Evolutionary conservation across 2,329 filamentous ascomycete species (phyloP).

Genomic region (Colletotrichum abscissum): DNA sequence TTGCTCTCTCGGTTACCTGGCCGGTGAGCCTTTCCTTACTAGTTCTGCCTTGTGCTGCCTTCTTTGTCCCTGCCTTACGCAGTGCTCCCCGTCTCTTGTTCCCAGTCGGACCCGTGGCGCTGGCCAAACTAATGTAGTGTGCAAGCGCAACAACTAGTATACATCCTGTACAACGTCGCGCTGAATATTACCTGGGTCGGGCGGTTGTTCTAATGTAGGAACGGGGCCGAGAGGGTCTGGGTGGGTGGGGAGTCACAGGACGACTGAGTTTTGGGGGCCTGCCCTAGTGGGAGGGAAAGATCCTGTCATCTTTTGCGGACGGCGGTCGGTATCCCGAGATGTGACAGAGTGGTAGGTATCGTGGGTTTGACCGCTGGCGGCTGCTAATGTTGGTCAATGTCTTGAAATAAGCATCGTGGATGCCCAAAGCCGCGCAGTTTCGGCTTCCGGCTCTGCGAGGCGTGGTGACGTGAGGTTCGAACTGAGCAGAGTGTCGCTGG

Average conservation of each 20-base stretch:
- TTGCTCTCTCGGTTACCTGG: constrained; percentile 16
- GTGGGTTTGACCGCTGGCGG: not conserved
- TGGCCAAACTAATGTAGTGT: constrained; percentile 26
- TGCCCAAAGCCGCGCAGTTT: constrained; percentile 15
- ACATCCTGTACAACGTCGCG: constrained; percentile 4
- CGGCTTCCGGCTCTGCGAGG: not conserved
- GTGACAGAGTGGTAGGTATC: constrained; percentile 15
- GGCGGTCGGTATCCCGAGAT: constrained; percentile 30
- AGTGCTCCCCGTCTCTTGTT: constrained; percentile 5
- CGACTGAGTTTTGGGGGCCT: constrained; percentile 23
- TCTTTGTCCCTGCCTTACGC: constrained; percentile 1
- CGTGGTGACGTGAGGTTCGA: not conserved
- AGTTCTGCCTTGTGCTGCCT: constrained; percentile 7
- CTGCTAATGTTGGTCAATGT: not conserved
- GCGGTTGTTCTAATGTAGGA: constrained; percentile 33
- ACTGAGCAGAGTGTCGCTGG: not conserved
- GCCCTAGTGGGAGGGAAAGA: constrained; percentile 2
- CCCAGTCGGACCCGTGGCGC: constrained; percentile 23
- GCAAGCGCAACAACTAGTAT: not conserved
- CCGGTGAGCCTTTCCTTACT: not conserved
- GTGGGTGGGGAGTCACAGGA: constrained; percentile 22
- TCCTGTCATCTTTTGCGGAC: constrained; percentile 24
- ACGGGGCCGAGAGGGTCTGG: constrained; percentile 27
- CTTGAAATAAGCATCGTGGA: not conserved
- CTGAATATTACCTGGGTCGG: constrained; percentile 13